phyloP scores from a whole-genome alignment of 129 eudicot species.

The Artemisia tridentata region DNA sequence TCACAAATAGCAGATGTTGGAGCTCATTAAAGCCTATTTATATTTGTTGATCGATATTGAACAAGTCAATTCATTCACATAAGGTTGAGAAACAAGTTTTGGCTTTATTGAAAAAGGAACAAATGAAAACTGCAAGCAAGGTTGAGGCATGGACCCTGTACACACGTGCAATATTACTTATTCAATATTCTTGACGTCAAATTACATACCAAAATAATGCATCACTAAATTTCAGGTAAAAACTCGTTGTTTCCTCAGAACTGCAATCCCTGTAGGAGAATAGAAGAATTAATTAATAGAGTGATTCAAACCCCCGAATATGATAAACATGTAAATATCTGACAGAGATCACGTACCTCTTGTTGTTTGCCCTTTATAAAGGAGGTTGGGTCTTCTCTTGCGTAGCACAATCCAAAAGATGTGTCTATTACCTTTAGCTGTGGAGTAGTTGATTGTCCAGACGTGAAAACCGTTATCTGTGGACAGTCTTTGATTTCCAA shows the following conservation, averaged over 20 bases:
- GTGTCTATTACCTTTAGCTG: background rate
- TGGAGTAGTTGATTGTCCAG: slow-evolving; percentile 7
- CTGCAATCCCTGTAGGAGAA: slow-evolving; percentile 4
- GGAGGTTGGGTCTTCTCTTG: slow-evolving; percentile 12
- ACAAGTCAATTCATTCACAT: too few relatives aligned
- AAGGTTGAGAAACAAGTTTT: too few relatives aligned
- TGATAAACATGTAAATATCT: background rate
- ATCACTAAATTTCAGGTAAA: background rate
- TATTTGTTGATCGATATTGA: too few relatives aligned
- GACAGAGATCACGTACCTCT: background rate
- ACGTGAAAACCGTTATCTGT: slow-evolving; percentile 4
- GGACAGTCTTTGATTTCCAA: background rate
- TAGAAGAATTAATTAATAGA: background rate
- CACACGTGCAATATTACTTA: background rate
- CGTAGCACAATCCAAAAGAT: slow-evolving; percentile 7
- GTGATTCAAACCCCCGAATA: background rate
- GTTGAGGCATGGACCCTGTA: background rate
- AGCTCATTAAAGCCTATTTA: too few relatives aligned
- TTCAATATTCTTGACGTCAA: background rate
- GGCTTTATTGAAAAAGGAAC: too few relatives aligned
- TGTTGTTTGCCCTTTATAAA: background rate
- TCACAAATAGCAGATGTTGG: too few relatives aligned
- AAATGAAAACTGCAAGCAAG: too few relatives aligned
- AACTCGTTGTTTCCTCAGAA: background rate
- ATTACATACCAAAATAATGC: background rate